phyloP scores from a whole-genome alignment of 1,284 basidiomycete species.

The Cryptococcus jaspeensis region DNA sequence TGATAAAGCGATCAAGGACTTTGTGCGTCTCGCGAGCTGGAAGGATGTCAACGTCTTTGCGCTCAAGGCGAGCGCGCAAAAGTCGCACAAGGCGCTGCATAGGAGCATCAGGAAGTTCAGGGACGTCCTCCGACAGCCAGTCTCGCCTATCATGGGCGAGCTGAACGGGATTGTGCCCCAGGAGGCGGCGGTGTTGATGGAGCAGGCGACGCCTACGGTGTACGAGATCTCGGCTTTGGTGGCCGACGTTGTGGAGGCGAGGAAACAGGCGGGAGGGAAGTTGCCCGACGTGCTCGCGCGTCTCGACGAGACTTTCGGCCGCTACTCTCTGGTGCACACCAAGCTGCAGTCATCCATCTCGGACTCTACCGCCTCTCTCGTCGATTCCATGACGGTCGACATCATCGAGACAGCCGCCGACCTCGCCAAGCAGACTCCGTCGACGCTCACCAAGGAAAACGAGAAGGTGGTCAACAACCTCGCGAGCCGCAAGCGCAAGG shows the following conservation, averaged over 20 bases:
- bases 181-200: conserved; percentile 17
- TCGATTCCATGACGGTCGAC: conserved; percentile 69
- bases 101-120: conserved; percentile 89
- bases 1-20: conserved; percentile 78
- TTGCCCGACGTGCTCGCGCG: conserved; percentile 27
- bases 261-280: conserved; percentile 4
- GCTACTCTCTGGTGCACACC: conserved; percentile 41
- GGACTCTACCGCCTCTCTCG: conserved; percentile 21
- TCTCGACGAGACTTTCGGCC: conserved; percentile 42
- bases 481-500: conserved; percentile 78
- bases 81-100: conserved; percentile 88
- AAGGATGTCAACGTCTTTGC: conserved; percentile 96
- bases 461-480: conserved; percentile 74
- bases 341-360: conserved; percentile 20
- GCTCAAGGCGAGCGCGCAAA: conserved; percentile 85
- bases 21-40: conserved; percentile 97
- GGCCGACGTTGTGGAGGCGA: conserved; percentile 8
- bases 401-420: conserved; percentile 69
- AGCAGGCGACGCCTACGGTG: neutral
- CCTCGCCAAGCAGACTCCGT: conserved; percentile 61
- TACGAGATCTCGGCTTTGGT: conserved; percentile 15
- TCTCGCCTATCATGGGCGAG: conserved; percentile 50
- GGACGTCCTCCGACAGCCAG: conserved; percentile 77
- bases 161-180: conserved; percentile 33
- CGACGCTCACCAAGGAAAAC: conserved; percentile 62